Percentiles rank a stretch among this genome's conserved stretches.
These are phyloP conservation scores for Penicillium cinerascens DNA, from an alignment of 495 filamentous ascomycete genomes.

Conservation along the genomic window DNA sequence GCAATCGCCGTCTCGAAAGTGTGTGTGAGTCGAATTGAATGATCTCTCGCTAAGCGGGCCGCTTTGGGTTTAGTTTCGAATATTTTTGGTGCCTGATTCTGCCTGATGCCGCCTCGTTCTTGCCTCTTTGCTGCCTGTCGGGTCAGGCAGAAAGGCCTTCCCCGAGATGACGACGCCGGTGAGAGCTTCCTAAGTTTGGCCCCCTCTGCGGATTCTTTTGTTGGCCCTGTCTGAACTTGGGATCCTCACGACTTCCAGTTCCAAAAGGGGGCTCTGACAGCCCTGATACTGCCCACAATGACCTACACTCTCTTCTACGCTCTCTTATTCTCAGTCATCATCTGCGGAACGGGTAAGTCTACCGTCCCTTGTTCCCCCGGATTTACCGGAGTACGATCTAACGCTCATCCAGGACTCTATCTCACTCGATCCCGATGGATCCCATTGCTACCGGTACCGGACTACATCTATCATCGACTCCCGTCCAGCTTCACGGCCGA, in stretches of 20 bases:
- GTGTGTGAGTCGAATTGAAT: slow-evolving; percentile 37
- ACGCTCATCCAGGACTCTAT: slow-evolving; percentile 59
- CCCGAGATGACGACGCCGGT: background rate
- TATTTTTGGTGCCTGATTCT: too few relatives aligned
- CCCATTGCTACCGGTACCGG: slow-evolving; percentile 54
- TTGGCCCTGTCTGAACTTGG: background rate
- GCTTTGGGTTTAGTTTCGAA: slow-evolving; percentile 33
- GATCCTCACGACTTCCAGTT: background rate
- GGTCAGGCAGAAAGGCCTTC: background rate
- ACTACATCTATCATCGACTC: slow-evolving; percentile 68
- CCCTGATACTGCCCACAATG: slow-evolving; percentile 42
- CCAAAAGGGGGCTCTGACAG: background rate
- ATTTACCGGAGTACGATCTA: background rate
- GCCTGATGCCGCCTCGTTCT: too few relatives aligned
- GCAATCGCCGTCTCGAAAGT: slow-evolving; percentile 25
- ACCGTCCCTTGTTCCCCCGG: background rate
- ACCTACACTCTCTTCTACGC: slow-evolving; percentile 73
- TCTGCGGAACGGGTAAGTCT: slow-evolving; percentile 56
- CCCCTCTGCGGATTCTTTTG: background rate
- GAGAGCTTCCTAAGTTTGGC: background rate
- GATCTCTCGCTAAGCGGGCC: slow-evolving; percentile 43
- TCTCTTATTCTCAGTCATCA: slow-evolving; percentile 58
- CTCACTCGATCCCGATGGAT: slow-evolving; percentile 77
- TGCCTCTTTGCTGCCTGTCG: background rate
- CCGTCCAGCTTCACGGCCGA: slow-evolving; percentile 72